Evolutionary conservation across 2,329 filamentous ascomycete genomes (phyloP).

Genomic region (Madurella mycetomatis): DNA sequence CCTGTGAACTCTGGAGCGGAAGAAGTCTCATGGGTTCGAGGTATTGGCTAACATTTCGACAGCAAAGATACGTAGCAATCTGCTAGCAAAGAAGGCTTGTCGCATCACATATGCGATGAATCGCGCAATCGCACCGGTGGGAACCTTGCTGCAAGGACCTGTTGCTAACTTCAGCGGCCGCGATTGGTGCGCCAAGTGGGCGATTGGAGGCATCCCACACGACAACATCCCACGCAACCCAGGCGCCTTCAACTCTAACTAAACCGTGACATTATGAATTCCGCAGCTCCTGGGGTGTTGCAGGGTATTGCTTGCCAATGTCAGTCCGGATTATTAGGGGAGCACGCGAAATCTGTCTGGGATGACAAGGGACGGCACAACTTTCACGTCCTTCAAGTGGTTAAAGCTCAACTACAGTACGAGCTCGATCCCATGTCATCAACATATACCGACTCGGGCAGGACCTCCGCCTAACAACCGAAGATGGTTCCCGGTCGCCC

Average conservation of each 20-base stretch:
- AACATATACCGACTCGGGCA: too few species aligned
- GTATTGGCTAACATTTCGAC: background rate
- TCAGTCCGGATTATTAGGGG: too few species aligned
- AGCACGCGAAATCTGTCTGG: too few species aligned
- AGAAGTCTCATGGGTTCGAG: background rate
- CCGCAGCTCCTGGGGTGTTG: background rate
- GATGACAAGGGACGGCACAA: too few species aligned
- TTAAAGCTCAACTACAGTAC: too few species aligned
- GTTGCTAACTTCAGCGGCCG: background rate
- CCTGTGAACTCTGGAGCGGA: background rate
- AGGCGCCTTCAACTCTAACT: background rate
- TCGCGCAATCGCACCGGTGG: slow-evolving; percentile 12
- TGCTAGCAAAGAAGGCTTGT: background rate
- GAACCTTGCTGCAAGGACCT: background rate
- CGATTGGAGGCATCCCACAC: background rate
- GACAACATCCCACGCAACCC: slow-evolving; percentile 6
- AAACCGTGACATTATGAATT: background rate
- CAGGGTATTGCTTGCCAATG: background rate
- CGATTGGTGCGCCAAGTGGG: background rate
- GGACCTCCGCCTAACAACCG: too few species aligned
- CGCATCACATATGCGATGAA: slow-evolving; percentile 13
- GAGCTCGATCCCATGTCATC: too few species aligned
- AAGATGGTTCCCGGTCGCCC: too few species aligned
- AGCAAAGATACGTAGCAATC: background rate
- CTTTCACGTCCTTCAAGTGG: too few species aligned